phyloP scores from a whole-genome alignment of 495 filamentous ascomycete genomes.

The Pseudotulostoma volvatum region DNA sequence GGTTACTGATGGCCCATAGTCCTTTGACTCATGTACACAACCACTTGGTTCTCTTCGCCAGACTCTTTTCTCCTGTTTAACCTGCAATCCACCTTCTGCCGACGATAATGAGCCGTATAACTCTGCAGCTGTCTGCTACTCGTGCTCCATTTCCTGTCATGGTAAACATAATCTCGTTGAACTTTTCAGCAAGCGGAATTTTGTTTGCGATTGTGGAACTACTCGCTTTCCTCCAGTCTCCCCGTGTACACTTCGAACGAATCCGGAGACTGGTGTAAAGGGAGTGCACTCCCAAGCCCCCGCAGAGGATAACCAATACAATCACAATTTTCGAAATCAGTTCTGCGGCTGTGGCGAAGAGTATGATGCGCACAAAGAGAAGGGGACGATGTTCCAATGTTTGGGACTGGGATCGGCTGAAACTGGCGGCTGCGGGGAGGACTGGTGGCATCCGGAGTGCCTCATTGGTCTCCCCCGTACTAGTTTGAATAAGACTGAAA shows the following conservation, averaged over 20 bases:
- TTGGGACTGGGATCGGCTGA: slow-evolving; percentile 65
- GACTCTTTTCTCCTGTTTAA: slow-evolving; percentile 73
- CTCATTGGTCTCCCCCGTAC: slow-evolving; percentile 54
- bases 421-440: slow-evolving; percentile 84
- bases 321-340: slow-evolving; percentile 81
- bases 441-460: slow-evolving; percentile 98
- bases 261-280: slow-evolving; percentile 55
- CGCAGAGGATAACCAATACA: slow-evolving; percentile 65
- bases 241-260: slow-evolving; percentile 63
- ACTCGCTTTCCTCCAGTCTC: slow-evolving; percentile 51
- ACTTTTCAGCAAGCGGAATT: slow-evolving; percentile 87
- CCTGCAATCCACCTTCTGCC: slow-evolving; percentile 68
- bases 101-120: slow-evolving; percentile 44
- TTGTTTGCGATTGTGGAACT: slow-evolving; percentile 94
- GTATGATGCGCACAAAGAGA: slow-evolving; percentile 73
- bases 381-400: slow-evolving; percentile 99
- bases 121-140: slow-evolving; percentile 81
- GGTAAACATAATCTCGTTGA: slow-evolving; percentile 91
- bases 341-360: slow-evolving; percentile 84
- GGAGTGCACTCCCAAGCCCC: slow-evolving; percentile 62
- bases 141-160: slow-evolving; percentile 91
- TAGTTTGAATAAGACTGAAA: slow-evolving; percentile 7
- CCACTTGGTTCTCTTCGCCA: slow-evolving; percentile 76
- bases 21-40: slow-evolving; percentile 84
- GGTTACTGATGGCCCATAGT: slow-evolving; percentile 29